Evolutionary conservation across 192 early-diverging fungal species (phyloP).

Genomic region (Podila horticola): DNA sequence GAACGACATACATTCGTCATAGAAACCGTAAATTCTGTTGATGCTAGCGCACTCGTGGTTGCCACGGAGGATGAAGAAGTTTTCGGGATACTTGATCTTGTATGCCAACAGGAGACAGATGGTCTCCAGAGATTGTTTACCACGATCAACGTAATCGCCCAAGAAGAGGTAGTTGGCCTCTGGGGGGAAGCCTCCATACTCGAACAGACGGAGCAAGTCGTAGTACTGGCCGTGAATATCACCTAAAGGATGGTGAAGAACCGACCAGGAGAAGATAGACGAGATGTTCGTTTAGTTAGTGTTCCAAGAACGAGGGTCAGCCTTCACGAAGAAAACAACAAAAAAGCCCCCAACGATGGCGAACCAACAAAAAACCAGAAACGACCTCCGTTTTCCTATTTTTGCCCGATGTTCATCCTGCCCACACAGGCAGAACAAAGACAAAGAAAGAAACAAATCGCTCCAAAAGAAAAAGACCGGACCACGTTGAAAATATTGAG

Average conservation of each 20-base stretch:
- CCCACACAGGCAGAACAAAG: neutral
- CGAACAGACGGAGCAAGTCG: conserved; percentile 94
- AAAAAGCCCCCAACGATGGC: neutral
- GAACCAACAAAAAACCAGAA: neutral
- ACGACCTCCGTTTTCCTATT: conserved; percentile 5
- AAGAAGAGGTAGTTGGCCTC: conserved; percentile 97
- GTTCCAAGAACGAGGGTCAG: too few relatives aligned
- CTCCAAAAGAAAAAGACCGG: conserved; percentile 10
- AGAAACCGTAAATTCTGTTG: conserved; percentile 98
- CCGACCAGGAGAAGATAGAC: too few relatives aligned
- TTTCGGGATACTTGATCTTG: conserved; percentile 99
- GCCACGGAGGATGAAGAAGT: conserved; percentile 98
- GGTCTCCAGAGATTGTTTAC: conserved; percentile 98
- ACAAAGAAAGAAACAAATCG: neutral
- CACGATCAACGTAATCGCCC: conserved; percentile 97
- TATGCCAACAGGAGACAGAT: conserved; percentile 96
- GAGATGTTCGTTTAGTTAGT: too few relatives aligned
- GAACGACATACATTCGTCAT: conserved; percentile 76
- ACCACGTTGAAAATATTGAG: too few relatives aligned
- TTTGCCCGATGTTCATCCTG: neutral
- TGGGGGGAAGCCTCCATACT: conserved; percentile 97
- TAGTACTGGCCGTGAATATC: conserved; percentile 97
- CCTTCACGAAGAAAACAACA: too few relatives aligned
- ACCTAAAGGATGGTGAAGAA: conserved; percentile 30
- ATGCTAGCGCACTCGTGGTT: conserved; percentile 98